These are phyloP conservation scores for Boletus coccyginus DNA, from an alignment of 768 basidiomycete species.

Conservation along the genomic window DNA sequence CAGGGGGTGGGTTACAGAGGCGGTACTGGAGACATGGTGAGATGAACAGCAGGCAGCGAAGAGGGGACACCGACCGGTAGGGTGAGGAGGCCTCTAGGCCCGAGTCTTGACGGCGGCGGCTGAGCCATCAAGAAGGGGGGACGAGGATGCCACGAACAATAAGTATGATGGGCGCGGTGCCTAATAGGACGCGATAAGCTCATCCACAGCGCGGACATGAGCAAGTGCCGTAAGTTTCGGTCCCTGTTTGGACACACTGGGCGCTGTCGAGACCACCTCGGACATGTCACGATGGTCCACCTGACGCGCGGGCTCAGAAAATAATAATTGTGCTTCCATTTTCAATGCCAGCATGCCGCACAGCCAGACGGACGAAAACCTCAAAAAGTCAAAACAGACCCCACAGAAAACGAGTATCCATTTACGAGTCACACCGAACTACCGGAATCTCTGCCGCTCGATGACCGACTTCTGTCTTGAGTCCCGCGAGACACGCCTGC, in stretches of 20 bases:
- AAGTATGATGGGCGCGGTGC: not conserved
- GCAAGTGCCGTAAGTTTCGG: slow-evolving; percentile 12
- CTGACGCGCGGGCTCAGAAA: slow-evolving; percentile 2
- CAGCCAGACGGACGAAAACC: slow-evolving; percentile 5
- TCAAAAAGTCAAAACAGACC: slow-evolving; percentile 11
- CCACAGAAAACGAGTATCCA: not conserved
- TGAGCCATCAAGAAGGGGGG: slow-evolving; percentile 20
- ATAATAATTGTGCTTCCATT: not conserved
- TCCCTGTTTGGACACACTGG: not conserved
- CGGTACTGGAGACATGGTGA: slow-evolving; percentile 32
- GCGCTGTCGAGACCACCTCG: slow-evolving; percentile 17
- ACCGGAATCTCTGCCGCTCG: slow-evolving; percentile 66
- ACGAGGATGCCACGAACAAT: not conserved
- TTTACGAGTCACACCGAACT: slow-evolving; percentile 18
- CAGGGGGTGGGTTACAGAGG: slow-evolving; percentile 66
- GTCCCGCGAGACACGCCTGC: slow-evolving; percentile 78
- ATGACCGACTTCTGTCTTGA: slow-evolving; percentile 76
- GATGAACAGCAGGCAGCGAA: not conserved
- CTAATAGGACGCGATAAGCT: slow-evolving; percentile 10
- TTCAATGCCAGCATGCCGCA: slow-evolving; percentile 6
- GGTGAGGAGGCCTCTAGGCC: slow-evolving; percentile 34
- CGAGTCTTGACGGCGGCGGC: slow-evolving; percentile 31
- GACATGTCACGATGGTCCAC: slow-evolving; percentile 8
- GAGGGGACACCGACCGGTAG: slow-evolving; percentile 34
- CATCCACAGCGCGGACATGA: not conserved